Evolutionary conservation across 2,329 filamentous ascomycete genomes (phyloP).

Genomic region (Ceratocystis cubensis): DNA sequence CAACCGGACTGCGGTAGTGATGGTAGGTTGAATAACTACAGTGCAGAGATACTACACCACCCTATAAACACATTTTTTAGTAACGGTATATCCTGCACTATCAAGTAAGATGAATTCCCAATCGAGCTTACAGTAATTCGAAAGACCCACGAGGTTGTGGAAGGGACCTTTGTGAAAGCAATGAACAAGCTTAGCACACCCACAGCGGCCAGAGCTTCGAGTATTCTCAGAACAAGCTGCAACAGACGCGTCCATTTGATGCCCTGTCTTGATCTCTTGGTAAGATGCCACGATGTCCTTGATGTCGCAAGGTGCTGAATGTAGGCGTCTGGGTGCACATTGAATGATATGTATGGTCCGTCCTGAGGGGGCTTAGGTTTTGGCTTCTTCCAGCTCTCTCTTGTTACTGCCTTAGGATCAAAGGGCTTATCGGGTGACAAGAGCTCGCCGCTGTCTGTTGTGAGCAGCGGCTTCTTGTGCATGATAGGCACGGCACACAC

Average conservation of each 20-base stretch:
- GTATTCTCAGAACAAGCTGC: slow-evolving; percentile 55
- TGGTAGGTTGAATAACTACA: slow-evolving; percentile 72
- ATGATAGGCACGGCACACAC: background rate
- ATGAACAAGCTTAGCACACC: slow-evolving; percentile 66
- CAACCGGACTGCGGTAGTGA: slow-evolving; percentile 55
- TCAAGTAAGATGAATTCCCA: background rate
- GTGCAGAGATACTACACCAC: slow-evolving; percentile 60
- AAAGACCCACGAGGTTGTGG: slow-evolving; percentile 59
- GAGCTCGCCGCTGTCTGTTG: slow-evolving; percentile 13
- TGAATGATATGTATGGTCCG: slow-evolving; percentile 70
- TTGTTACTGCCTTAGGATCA: slow-evolving; percentile 75
- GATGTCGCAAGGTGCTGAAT: slow-evolving; percentile 49
- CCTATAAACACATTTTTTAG: slow-evolving; percentile 35
- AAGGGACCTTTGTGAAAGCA: slow-evolving; percentile 56
- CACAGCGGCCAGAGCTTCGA: slow-evolving; percentile 55
- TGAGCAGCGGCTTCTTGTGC: slow-evolving; percentile 18
- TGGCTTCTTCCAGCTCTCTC: slow-evolving; percentile 60
- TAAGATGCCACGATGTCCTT: slow-evolving; percentile 50
- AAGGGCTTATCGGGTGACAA: slow-evolving; percentile 46
- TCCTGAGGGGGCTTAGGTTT: slow-evolving; percentile 51
- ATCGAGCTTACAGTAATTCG: slow-evolving; percentile 53
- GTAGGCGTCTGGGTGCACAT: slow-evolving; percentile 72
- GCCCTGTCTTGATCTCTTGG: slow-evolving; percentile 52
- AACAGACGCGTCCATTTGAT: slow-evolving; percentile 57
- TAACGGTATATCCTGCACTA: background rate